Evolutionary conservation across 2,329 filamentous ascomycete genomes (phyloP).

Genomic region (Fusarium sp.): DNA sequence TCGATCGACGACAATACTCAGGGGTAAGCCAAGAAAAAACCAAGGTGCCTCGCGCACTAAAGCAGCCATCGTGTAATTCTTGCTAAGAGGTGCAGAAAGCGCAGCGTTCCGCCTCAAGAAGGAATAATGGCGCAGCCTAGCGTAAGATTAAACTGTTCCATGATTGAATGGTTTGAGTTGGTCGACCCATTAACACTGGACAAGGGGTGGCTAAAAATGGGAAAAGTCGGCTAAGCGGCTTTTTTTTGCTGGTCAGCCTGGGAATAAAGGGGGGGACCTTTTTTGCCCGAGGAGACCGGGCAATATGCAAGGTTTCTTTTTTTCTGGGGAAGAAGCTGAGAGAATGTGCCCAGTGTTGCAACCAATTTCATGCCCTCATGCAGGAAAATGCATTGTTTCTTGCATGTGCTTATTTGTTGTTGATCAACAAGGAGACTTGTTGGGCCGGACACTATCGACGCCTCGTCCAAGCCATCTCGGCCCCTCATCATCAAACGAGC

Average conservation of each 20-base stretch:
- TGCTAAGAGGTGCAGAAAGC: not conserved
- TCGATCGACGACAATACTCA: constrained; percentile 29
- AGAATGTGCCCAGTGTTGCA: not conserved
- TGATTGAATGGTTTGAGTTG: not conserved
- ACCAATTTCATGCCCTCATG: not conserved
- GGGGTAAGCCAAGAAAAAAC: constrained; percentile 22
- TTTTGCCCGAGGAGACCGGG: not conserved
- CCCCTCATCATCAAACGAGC: not conserved
- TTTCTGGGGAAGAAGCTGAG: constrained; percentile 18
- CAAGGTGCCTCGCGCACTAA: not conserved
- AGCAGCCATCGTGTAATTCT: not conserved
- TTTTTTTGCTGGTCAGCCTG: not conserved
- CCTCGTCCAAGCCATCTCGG: not conserved
- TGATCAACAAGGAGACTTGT: not conserved
- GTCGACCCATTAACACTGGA: not conserved
- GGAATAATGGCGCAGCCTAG: constrained; percentile 13
- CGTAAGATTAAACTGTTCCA: not conserved
- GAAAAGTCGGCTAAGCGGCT: constrained; percentile 18
- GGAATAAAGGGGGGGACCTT: not conserved
- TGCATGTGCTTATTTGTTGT: not conserved
- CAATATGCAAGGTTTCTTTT: not conserved
- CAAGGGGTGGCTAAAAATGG: constrained; percentile 1
- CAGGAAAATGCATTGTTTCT: not conserved
- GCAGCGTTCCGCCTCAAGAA: not conserved
- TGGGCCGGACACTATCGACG: not conserved